Percentiles rank a stretch among this genome's conserved stretches.
Conservation (phyloP, 208 protist genomes). For the Acanthamoeba castellanii region DNA sequence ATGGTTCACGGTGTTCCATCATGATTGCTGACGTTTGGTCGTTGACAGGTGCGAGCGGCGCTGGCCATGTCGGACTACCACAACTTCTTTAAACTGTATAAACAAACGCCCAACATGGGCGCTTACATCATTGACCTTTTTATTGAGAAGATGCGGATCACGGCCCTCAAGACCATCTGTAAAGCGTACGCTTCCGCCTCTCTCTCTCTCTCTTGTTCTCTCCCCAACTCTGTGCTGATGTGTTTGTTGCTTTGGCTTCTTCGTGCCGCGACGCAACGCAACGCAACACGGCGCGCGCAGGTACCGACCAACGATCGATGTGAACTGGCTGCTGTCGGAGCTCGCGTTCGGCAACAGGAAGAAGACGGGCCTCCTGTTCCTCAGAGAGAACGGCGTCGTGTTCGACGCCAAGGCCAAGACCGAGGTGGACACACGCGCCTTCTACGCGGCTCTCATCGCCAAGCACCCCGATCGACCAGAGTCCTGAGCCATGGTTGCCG, state of each 20-base stretch:
- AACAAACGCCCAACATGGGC: conserved; percentile 67
- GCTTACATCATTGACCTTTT: conserved; percentile 65
- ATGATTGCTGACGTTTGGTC: neutral
- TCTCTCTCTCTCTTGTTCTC: neutral
- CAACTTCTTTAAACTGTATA: conserved; percentile 66
- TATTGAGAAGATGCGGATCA: conserved; percentile 55
- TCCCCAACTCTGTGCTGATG: neutral
- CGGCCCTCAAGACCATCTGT: conserved; percentile 62
- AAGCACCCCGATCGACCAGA: conserved; percentile 60
- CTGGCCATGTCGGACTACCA: conserved; percentile 65
- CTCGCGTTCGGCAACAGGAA: conserved; percentile 22
- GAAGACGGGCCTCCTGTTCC: conserved; percentile 34
- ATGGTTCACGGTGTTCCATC: too few species aligned
- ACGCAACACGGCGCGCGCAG: neutral
- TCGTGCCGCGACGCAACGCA: neutral
- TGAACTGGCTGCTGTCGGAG: conserved; percentile 28
- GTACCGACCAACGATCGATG: conserved; percentile 52
- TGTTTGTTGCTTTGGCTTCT: neutral
- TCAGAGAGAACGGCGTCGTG: conserved; percentile 20
- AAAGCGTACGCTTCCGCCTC: conserved; percentile 24
- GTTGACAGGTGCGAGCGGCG: conserved; percentile 30
- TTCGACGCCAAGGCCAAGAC: conserved; percentile 33
- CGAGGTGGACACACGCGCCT: conserved; percentile 45
- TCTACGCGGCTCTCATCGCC: conserved; percentile 33
- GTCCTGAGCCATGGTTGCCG: neutral